These are phyloP conservation scores for Botrytis medusae DNA, from an alignment of 2,329 filamentous ascomycete genomes.

Conservation along the genomic window DNA sequence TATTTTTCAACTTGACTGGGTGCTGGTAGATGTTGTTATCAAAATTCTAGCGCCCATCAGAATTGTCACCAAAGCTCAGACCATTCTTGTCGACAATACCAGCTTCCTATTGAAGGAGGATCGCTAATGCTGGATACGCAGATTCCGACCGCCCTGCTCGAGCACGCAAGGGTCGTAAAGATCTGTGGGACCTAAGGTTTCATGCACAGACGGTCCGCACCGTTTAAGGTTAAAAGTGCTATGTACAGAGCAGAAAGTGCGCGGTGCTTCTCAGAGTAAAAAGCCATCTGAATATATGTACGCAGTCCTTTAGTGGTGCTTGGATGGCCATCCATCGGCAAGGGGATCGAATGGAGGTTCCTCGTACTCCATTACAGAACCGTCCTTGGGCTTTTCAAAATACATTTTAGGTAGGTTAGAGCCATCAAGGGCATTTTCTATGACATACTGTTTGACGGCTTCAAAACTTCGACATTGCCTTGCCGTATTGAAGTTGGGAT, in stretches of 20 bases:
- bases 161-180: background rate
- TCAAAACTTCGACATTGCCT: constrained; percentile 22
- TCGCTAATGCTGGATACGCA: background rate
- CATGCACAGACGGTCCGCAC: background rate
- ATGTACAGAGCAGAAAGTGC: background rate
- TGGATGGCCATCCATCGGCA: background rate
- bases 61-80: background rate
- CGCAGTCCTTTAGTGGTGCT: background rate
- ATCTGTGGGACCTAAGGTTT: background rate
- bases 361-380: constrained; percentile 18
- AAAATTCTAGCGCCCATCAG: background rate
- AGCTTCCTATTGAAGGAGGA: background rate
- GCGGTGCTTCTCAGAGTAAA: background rate
- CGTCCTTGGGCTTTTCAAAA: constrained; percentile 14
- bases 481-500: constrained; percentile 16
- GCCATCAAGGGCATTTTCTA: background rate
- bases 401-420: constrained; percentile 5
- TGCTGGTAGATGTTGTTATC: background rate
- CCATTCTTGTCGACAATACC: background rate
- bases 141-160: background rate
- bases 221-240: background rate
- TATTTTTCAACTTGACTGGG: background rate
- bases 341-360: constrained; percentile 16
- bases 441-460: constrained; percentile 1
- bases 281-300: background rate